phyloP scores from a whole-genome alignment of 208 protist species.

The Acanthamoeba quina region DNA sequence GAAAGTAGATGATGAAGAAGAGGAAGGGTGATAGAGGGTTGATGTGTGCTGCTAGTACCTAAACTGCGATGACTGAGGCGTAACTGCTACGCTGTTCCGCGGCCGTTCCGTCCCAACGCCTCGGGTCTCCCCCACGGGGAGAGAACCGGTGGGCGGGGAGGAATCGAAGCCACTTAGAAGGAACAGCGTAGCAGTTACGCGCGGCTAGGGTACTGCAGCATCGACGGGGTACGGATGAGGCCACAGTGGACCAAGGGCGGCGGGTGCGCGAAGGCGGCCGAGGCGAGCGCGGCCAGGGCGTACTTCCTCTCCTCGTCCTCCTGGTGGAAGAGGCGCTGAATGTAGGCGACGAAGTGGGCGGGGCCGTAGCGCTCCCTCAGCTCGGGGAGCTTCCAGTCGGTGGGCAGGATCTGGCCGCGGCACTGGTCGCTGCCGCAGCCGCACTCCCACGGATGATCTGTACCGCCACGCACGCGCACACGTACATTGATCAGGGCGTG shows the following conservation, averaged over 20 bases:
- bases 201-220: constrained; percentile 48
- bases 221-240: background rate
- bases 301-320: background rate
- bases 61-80: constrained; percentile 51
- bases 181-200: constrained; percentile 77
- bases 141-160: background rate
- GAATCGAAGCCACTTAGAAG: constrained; percentile 59
- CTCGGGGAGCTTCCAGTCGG: constrained; percentile 67
- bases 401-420: constrained; percentile 52
- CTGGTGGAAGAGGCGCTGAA: constrained; percentile 35
- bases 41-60: background rate
- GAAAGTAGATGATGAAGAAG: background rate
- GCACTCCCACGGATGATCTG: constrained; percentile 72
- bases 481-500: background rate
- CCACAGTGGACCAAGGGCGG: constrained; percentile 3
- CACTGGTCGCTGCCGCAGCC: constrained; percentile 62
- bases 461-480: background rate
- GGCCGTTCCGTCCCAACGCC: constrained; percentile 23
- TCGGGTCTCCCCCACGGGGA: background rate
- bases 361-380: constrained; percentile 68
- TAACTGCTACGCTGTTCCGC: constrained; percentile 75
- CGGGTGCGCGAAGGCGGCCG: background rate
- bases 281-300: background rate
- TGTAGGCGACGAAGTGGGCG: constrained; percentile 64
- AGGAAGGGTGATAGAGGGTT: background rate